These are phyloP conservation scores for Cantharellus anzutake DNA, from an alignment of 768 basidiomycete species.

Conservation along the genomic window DNA sequence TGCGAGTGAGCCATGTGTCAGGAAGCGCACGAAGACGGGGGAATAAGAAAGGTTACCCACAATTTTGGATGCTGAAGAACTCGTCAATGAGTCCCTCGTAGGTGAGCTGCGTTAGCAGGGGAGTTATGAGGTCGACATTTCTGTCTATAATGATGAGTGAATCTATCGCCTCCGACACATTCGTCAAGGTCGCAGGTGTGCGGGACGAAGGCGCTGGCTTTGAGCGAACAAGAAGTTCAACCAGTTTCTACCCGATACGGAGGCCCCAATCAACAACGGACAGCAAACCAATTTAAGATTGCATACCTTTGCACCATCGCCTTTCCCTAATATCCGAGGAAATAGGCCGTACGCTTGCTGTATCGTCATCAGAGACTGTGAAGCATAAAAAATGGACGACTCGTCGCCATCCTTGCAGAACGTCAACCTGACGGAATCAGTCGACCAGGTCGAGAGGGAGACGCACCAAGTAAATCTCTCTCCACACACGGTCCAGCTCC, in stretches of 20 bases:
- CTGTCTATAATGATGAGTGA: constrained; percentile 79
- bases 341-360: constrained; percentile 77
- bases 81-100: constrained; percentile 96
- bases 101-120: constrained; percentile 85
- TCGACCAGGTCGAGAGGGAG: background rate
- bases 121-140: constrained; percentile 86
- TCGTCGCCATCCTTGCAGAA: constrained; percentile 71
- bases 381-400: constrained; percentile 73
- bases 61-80: constrained; percentile 72
- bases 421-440: background rate
- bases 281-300: background rate
- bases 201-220: constrained; percentile 22
- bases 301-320: constrained; percentile 57
- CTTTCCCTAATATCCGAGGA: constrained; percentile 85
- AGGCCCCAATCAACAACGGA: background rate
- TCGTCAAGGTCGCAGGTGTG: constrained; percentile 23
- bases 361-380: constrained; percentile 64
- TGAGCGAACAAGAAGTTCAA: constrained; percentile 47
- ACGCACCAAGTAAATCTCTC: constrained; percentile 80
- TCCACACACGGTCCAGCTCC: constrained; percentile 70
- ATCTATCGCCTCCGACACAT: constrained; percentile 49
- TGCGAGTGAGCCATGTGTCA: background rate
- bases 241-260: constrained; percentile 37
- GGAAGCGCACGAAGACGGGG: background rate
- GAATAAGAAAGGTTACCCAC: constrained; percentile 26